Conservation (phyloP, 768 basidiomycete species). For the Collybia mongolica region DNA sequence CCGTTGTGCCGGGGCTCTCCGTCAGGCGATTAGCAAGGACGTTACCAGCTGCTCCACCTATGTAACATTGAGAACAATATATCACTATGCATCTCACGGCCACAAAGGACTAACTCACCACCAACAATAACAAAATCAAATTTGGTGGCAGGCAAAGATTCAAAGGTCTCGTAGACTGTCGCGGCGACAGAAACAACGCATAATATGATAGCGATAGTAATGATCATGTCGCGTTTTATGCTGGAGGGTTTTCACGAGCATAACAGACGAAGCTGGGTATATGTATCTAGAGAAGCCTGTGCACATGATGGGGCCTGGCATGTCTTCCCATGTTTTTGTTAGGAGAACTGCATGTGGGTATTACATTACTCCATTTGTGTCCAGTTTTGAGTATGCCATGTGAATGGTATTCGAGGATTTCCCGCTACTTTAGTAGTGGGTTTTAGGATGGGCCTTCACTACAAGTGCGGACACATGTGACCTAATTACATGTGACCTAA, state of each 20-base stretch:
- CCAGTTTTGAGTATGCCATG: too few species aligned
- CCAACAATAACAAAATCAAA: slow-evolving; percentile 20
- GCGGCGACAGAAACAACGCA: background rate
- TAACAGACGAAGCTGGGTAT: too few species aligned
- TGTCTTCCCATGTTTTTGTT: too few species aligned
- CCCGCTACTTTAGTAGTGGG: too few species aligned
- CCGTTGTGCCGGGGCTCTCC: slow-evolving; percentile 10
- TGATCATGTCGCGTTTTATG: background rate
- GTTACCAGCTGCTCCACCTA: slow-evolving; percentile 19
- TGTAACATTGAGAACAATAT: background rate
- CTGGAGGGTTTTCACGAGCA: background rate
- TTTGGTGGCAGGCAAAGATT: slow-evolving; percentile 1
- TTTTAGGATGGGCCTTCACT: too few species aligned
- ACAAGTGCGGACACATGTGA: too few species aligned
- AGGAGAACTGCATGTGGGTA: too few species aligned
- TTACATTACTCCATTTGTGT: too few species aligned
- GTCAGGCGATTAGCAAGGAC: slow-evolving; percentile 21
- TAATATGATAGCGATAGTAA: background rate
- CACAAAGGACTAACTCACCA: slow-evolving; percentile 7
- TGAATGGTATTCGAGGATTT: too few species aligned
- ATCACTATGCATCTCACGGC: background rate
- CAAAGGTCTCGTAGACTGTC: slow-evolving; percentile 5
- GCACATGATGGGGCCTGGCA: too few species aligned
- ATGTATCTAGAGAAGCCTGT: too few species aligned
- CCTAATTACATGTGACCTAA: too few species aligned